phyloP scores from a whole-genome alignment of 768 basidiomycete species.

The Roridomyces roridus region DNA sequence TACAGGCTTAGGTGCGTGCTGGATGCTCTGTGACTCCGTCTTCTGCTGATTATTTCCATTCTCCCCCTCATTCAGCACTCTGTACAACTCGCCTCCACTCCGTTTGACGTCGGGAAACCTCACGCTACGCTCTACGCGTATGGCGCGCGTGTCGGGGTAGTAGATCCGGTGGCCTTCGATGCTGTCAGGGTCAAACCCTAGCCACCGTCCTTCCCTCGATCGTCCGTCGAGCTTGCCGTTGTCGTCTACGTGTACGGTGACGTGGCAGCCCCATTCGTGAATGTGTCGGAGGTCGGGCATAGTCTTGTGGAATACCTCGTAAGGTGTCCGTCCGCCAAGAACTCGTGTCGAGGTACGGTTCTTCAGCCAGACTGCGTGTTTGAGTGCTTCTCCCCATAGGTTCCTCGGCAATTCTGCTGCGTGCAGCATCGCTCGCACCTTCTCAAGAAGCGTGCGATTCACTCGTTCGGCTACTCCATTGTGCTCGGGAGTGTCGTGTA shows the following conservation, averaged over 20 bases:
- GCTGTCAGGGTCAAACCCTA: constrained; percentile 40
- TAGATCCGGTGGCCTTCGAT: constrained; percentile 37
- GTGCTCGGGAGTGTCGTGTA: constrained; percentile 37
- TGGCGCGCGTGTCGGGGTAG: constrained; percentile 27
- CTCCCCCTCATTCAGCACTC: constrained; percentile 18
- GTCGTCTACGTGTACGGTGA: constrained; percentile 27
- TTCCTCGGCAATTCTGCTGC: constrained; percentile 29
- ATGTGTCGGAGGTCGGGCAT: constrained; percentile 30
- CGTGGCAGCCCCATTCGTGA: constrained; percentile 26
- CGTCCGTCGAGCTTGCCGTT: constrained; percentile 32
- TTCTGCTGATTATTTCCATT: not conserved
- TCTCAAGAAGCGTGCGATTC: constrained; percentile 37
- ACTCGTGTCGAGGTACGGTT: constrained; percentile 32
- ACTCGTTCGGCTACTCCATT: constrained; percentile 46
- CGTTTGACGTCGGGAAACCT: constrained; percentile 13
- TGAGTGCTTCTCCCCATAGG: constrained; percentile 40
- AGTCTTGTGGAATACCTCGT: constrained; percentile 24
- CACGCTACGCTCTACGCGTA: constrained; percentile 38
- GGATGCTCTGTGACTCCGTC: not conserved
- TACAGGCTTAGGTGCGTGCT: constrained; percentile 5
- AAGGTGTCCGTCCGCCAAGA: constrained; percentile 25
- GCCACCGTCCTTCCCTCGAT: constrained; percentile 34
- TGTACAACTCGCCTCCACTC: not conserved
- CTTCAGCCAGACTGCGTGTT: constrained; percentile 32
- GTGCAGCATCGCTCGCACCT: constrained; percentile 36